phyloP scores from a whole-genome alignment of 768 basidiomycete genomes.

The Paxillus ammoniavirescens region DNA sequence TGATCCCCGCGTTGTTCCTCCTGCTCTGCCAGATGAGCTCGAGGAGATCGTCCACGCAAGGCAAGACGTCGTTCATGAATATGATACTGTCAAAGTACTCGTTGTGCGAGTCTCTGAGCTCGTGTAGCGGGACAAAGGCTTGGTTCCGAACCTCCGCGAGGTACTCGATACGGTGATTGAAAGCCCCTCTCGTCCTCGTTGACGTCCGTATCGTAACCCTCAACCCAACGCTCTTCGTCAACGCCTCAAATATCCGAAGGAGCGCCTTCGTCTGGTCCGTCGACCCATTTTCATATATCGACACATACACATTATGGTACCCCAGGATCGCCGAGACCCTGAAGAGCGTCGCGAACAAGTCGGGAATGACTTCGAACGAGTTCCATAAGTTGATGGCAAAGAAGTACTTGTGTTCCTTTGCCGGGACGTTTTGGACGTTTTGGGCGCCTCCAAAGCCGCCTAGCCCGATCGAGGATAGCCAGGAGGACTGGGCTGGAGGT shows the following conservation, averaged over 20 bases:
- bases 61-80: constrained; percentile 99
- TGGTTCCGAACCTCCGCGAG: constrained; percentile 99
- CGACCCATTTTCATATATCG: constrained; percentile 99
- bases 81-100: constrained; percentile 96
- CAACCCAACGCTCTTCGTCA: constrained; percentile 86
- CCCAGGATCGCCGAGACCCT: constrained; percentile 88
- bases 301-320: constrained; percentile 97
- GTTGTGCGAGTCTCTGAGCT: constrained; percentile 85
- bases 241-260: constrained; percentile 90
- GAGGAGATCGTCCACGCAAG: constrained; percentile 95
- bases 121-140: constrained; percentile 93
- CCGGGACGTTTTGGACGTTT: constrained; percentile 35
- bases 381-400: constrained; percentile 99
- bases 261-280: constrained; percentile 97
- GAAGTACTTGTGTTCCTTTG: constrained; percentile 92
- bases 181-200: constrained; percentile 89
- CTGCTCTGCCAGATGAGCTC: constrained; percentile 97
- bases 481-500: constrained; percentile 54
- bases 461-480: constrained; percentile 57
- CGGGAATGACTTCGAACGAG: constrained; percentile 97
- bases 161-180: constrained; percentile 99
- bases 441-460: constrained; percentile 40
- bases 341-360: constrained; percentile 96
- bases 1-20: constrained; percentile 93
- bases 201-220: constrained; percentile 92